Conservation (phyloP, 225 moss, liverwort and hornwort genomes). For the Neckera pumila region DNA sequence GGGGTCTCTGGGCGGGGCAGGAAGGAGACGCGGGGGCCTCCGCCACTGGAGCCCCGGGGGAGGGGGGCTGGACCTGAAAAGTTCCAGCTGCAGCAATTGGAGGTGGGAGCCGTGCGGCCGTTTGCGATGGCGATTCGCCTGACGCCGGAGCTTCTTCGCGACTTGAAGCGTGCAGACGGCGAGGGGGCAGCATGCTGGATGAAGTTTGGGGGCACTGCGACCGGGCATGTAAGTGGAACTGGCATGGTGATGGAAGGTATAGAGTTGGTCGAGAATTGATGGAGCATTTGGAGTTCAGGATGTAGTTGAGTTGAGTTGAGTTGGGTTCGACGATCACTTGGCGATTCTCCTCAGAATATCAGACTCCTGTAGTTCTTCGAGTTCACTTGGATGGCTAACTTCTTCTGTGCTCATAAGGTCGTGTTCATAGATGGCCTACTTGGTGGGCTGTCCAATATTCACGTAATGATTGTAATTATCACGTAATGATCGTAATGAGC, state of each 20-base stretch:
- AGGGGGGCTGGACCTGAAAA: slow-evolving; percentile 58
- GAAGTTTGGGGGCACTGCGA: slow-evolving; percentile 70
- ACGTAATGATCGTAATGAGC: background rate
- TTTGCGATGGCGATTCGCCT: slow-evolving; percentile 95
- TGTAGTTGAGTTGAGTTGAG: background rate
- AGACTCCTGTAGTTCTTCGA: background rate
- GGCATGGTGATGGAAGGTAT: background rate
- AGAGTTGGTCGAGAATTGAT: background rate
- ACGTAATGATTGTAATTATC: background rate
- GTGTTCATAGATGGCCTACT: background rate
- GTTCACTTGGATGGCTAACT: background rate
- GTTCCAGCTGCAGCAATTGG: slow-evolving; percentile 69
- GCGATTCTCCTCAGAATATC: background rate
- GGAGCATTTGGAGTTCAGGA: background rate
- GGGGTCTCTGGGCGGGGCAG: slow-evolving; percentile 51
- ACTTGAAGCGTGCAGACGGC: slow-evolving; percentile 64
- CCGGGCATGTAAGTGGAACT: slow-evolving; percentile 49
- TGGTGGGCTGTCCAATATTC: background rate
- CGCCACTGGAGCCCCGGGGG: slow-evolving; percentile 49
- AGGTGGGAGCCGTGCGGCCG: slow-evolving; percentile 27
- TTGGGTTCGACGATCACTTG: background rate
- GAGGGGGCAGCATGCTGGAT: slow-evolving; percentile 58
- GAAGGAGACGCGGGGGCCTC: slow-evolving; percentile 29
- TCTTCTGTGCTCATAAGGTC: background rate
- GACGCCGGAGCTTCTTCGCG: slow-evolving; percentile 71